These are phyloP conservation scores for Lepidium didymum DNA, from an alignment of 345 rosid genomes.

Conservation along the genomic window DNA sequence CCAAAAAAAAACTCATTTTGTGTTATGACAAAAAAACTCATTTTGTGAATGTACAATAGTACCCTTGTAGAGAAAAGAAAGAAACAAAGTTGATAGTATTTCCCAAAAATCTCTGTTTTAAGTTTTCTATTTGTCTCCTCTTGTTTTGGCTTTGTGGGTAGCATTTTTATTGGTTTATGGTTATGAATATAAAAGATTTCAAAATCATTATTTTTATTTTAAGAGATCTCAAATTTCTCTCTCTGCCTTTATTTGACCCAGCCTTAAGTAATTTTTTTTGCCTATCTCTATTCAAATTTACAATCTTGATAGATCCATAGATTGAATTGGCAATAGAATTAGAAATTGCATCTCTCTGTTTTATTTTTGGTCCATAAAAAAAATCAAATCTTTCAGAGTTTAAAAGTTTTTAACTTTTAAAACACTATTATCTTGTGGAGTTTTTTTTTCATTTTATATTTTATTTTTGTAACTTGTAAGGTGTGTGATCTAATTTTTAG, in stretches of 20 bases:
- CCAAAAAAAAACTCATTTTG: no score
- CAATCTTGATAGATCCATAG: not conserved
- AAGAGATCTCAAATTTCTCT: not conserved
- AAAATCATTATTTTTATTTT: not conserved
- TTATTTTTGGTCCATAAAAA: not conserved
- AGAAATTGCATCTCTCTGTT: not conserved
- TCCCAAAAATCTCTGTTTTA: not conserved
- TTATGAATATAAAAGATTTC: not conserved
- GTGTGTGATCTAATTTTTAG: slow-evolving; percentile 6
- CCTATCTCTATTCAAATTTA: not conserved
- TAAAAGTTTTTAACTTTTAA: not conserved
- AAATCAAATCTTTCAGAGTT: not conserved
- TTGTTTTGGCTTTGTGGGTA: not conserved
- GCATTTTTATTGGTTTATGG: slow-evolving; percentile 1
- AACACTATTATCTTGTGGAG: not conserved
- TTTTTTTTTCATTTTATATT: not conserved
- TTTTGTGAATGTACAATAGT: not conserved
- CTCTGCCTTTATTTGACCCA: slow-evolving; percentile 1
- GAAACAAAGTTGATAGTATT: not conserved
- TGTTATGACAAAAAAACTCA: no score
- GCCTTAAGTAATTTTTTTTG: not conserved
- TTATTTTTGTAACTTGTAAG: not conserved
- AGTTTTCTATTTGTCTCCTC: not conserved
- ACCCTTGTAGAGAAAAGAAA: not conserved
- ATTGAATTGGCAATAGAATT: not conserved